A percentile compares a stretch with the other conserved stretches of the same genome.
These are phyloP conservation scores for Chrysoporthe cubensis DNA, from an alignment of 2,329 filamentous ascomycete genomes.

Conservation along the genomic window DNA sequence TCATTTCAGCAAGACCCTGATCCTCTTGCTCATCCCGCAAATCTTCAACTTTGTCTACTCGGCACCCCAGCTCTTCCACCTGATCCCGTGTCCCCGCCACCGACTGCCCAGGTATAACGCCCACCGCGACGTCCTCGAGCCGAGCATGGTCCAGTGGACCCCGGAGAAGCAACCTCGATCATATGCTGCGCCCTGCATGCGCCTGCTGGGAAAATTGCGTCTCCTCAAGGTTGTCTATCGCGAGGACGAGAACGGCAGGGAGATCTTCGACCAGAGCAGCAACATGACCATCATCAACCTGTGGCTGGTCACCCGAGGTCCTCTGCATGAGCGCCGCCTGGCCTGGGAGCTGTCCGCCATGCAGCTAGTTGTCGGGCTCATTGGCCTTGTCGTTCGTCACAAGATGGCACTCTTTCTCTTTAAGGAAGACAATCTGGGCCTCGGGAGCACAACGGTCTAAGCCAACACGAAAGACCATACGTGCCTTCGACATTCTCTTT, in stretches of 20 bases:
- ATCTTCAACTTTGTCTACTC: constrained; percentile 98
- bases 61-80: constrained; percentile 83
- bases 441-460: constrained; percentile 9
- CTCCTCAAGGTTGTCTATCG: constrained; percentile 72
- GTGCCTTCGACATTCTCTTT: neutral
- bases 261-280: constrained; percentile 75
- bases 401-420: constrained; percentile 86
- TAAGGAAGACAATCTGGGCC: constrained; percentile 78
- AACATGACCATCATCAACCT: constrained; percentile 95
- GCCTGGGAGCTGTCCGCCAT: constrained; percentile 79
- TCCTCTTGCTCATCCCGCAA: constrained; percentile 89
- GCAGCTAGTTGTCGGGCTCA: constrained; percentile 75
- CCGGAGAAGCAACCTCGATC: constrained; percentile 69
- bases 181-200: constrained; percentile 65
- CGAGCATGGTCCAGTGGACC: constrained; percentile 78
- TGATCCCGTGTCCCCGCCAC: constrained; percentile 92
- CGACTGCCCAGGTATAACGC: constrained; percentile 88
- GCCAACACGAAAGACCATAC: neutral
- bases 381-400: constrained; percentile 85
- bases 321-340: constrained; percentile 83
- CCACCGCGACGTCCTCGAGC: constrained; percentile 81
- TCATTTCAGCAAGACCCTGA: constrained; percentile 96
- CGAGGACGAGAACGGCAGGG: constrained; percentile 49
- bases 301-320: constrained; percentile 94
- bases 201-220: constrained; percentile 68